Evolutionary conservation across 345 rosid genomes (phyloP), one percentile per base, ranked within the genome.

Genomic region (Mercurialis annua): DNA sequence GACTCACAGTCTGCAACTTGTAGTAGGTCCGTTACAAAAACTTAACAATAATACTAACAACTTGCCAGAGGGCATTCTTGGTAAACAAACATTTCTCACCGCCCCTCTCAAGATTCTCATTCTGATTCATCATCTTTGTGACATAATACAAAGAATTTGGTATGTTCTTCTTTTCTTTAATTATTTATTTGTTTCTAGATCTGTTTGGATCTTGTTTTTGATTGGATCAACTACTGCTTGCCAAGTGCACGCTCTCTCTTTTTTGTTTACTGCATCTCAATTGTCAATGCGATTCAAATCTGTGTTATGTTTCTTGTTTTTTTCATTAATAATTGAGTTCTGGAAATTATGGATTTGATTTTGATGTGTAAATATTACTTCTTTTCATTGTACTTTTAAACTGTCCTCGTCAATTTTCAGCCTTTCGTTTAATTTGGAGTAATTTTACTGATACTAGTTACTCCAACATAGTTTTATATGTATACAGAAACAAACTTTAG

Each of bases 141-240:
- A n/a, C n/a, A n/a, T n/a, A n/a, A n/a, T n/a, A n/a, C n/a, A n/a
- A n/a, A n/a, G n/a, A n/a, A n/a, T n/a, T n/a, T n/a, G 44, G 44
- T 40, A 40, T 40, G 40, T 57, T 31, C 1, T 56, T 18, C 11
- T 10, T 17, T 6, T 57, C 23, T 18, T 0, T 17, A 1, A 31
- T 33, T 18, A 34, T 3, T 18, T 1, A 20, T 27, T 33, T 6
- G n/a, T n/a, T n/a, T 14, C n/a, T 42, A 27, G 64, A 60, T 60
- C 64, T 60, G 1, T 60, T 36, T 40, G 50, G 64, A 60, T 60
- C 64, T 24, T 1, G 18, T 3, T 34, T 60, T 34, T 60, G 18
- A 2, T 40, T 42, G 8, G 23, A 31, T n/a, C 14, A 33, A 34
- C 2, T n/a, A 33, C 20, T 10, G 43, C 4, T n/a, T n/a, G n/a